Base-by-base conservation (phyloP, 257 asterid genomes). In the Nicotiana tabacum region DNA sequence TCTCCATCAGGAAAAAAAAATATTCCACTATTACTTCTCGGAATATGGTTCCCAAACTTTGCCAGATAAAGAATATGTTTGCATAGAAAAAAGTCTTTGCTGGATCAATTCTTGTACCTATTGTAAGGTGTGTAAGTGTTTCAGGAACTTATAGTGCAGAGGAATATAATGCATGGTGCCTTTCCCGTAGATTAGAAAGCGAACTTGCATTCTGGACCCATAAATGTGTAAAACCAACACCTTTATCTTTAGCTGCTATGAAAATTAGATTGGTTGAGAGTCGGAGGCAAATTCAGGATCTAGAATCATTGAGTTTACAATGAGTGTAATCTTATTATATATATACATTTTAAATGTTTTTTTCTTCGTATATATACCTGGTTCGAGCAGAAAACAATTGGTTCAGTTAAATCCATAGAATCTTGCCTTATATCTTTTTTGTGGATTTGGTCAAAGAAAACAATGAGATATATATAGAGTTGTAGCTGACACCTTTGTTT, bases 31-130 rank as follows among this genome's bases (percentile, higher is more conserved):
- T 85, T 81, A 87, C 76, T 87, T 89, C 94, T 57, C 76, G 72
- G 98, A 92, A 96, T 94, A 89, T 85, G 99, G 91, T 95, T 95
- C 98, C 84, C 35, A 88, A 86, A 85, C 91, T 90, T 89, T 87
- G 86, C 82, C 82, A 61, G 82, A 81, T 39, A 88, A 88, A 83
- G 92, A 90, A 89, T 86, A 87, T 81, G 84, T 84, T 84, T 90
- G 87, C 83, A 83, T 86, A 68, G 77, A 72, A 53, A 89, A 90
- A 87, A 88, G 87, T 82, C 83, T 57, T 74, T 66, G 88, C 87
- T 86, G 96, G 89, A 92, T 90, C 92, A 82, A 90, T 92, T 90
- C 97, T 89, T 86, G 96, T 90, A 91, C 93, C 90, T 70, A 88
- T 85, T 88, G 89, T 87, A 90, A 90, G 99, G 92, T 83, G 86